phyloP scores from a whole-genome alignment of 208 protist species.

The Leptomonas seymouri region DNA sequence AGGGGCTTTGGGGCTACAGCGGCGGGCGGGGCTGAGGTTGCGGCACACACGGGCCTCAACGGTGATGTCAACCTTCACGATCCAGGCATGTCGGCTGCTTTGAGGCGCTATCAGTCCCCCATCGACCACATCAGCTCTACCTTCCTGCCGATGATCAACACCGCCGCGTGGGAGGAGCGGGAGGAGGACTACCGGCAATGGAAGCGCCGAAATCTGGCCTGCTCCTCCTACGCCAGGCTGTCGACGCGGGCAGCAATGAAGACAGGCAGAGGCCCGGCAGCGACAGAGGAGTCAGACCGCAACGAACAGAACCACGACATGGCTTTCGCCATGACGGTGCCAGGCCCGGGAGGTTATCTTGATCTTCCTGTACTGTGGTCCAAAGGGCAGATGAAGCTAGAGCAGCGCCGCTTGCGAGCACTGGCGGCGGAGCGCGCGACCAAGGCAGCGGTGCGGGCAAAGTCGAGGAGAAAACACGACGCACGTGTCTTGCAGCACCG shows the following conservation, averaged over 20 bases:
- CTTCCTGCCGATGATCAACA: not conserved
- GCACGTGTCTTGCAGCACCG: slow-evolving; percentile 29
- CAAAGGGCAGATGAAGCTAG: slow-evolving; percentile 21
- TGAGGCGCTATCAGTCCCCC: not conserved
- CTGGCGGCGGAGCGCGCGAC: slow-evolving; percentile 36
- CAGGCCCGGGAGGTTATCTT: not conserved
- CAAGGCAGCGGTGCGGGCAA: slow-evolving; percentile 10
- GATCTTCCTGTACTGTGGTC: not conserved
- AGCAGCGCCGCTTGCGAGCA: slow-evolving; percentile 32
- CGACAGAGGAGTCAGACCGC: not conserved
- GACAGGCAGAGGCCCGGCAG: not conserved
- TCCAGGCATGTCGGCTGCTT: not conserved
- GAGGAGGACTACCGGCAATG: slow-evolving; percentile 49
- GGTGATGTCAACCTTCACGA: not conserved
- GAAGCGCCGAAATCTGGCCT: slow-evolving; percentile 29
- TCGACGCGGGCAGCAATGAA: not conserved
- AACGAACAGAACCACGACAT: not conserved
- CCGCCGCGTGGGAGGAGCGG: slow-evolving; percentile 27
- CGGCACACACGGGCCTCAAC: not conserved
- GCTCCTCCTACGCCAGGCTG: slow-evolving; percentile 27
- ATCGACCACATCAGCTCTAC: not conserved
- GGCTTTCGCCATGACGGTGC: slow-evolving; percentile 1
- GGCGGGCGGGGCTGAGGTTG: not conserved
- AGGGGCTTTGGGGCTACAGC: not conserved
- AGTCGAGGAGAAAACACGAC: slow-evolving; percentile 13